Evolutionary conservation across 345 rosid species (phyloP), one percentile per base, ranked within the genome.

Genomic region (Firmiana major): DNA sequence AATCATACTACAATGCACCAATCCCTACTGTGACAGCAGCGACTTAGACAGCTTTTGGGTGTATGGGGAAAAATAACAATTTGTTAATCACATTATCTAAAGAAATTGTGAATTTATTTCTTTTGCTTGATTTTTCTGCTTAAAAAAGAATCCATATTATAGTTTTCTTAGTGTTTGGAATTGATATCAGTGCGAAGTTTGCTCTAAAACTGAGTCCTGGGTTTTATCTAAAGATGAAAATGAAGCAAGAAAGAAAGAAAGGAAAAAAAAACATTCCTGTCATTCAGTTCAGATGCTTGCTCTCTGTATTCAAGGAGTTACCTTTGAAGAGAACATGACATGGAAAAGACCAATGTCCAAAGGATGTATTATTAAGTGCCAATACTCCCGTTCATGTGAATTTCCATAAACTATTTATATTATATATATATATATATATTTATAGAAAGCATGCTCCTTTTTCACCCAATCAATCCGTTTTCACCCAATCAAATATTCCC

Each of bases 371-470:
- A 12, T 71, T 22, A 43, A 60, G 43, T 26, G 77, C 43, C 53
- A 45, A 22, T 45, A 60, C 63, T 63, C 71, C 70, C 4, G 49
- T n/a, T 63, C 78, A 75, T 63, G 71, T 75, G 78, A 63, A 46
- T 4, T 7, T 62, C 66, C 21, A 24, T n/a, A n/a, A n/a, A n/a
- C n/a, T n/a, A n/a, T n/a, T n/a, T n/a, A n/a, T n/a, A n/a, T n/a
- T n/a, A n/a, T n/a, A n/a, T n/a, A n/a, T n/a, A n/a, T n/a, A n/a
- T n/a, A n/a, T n/a, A n/a, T n/a, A n/a, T n/a, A n/a, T n/a, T n/a
- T n/a, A 22, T 11, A 60, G 6, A 58, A 63, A 26, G 57, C 69
- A 45, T 60, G 69, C 42, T 45, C 55, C 69, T 53, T n/a, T 40
- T n/a, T n/a, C n/a, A n/a, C n/a, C n/a, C n/a, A n/a, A 42, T 34